Conservation (phyloP, 176 grass and related monocot genomes). For the Oryza meridionalis region DNA sequence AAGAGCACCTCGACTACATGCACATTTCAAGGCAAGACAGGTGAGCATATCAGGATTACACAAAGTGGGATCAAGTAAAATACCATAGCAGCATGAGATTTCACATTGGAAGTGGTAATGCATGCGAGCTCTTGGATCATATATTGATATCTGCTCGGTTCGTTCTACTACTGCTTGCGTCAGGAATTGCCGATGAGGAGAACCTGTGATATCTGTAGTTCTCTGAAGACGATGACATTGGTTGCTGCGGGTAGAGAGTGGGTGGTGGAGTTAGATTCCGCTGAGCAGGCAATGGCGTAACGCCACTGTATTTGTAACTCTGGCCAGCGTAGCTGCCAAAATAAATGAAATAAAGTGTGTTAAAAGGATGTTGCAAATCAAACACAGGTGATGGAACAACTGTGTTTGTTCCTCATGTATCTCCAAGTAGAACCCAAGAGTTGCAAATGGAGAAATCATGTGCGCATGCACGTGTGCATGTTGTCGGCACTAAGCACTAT, state of each 20-base stretch:
- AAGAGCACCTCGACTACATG: conserved; percentile 12
- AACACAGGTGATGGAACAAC: conserved; percentile 6
- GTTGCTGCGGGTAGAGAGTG: conserved; percentile 78
- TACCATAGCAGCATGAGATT: neutral
- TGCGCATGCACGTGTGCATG: neutral
- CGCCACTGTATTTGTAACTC: conserved; percentile 72
- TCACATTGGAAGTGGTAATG: neutral
- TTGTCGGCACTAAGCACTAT: neutral
- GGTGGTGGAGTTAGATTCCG: conserved; percentile 76
- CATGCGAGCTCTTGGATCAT: conserved; percentile 38
- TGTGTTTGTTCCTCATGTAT: neutral
- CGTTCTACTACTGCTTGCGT: conserved; percentile 53
- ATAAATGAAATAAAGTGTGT: neutral
- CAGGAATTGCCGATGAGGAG: conserved; percentile 62
- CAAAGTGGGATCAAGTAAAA: neutral
- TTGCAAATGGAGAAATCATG: conserved; percentile 7
- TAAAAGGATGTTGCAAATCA: neutral
- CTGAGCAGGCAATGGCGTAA: conserved; percentile 70
- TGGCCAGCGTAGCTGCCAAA: conserved; percentile 58
- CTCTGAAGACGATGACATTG: conserved; percentile 70
- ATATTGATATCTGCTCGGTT: conserved; percentile 81
- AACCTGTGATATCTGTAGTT: conserved; percentile 87
- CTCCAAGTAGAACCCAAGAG: neutral
- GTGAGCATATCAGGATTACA: neutral
- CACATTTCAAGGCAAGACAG: conserved; percentile 2